phyloP scores from a whole-genome alignment of 2,329 filamentous ascomycete species.

The Fusarium sp. region DNA sequence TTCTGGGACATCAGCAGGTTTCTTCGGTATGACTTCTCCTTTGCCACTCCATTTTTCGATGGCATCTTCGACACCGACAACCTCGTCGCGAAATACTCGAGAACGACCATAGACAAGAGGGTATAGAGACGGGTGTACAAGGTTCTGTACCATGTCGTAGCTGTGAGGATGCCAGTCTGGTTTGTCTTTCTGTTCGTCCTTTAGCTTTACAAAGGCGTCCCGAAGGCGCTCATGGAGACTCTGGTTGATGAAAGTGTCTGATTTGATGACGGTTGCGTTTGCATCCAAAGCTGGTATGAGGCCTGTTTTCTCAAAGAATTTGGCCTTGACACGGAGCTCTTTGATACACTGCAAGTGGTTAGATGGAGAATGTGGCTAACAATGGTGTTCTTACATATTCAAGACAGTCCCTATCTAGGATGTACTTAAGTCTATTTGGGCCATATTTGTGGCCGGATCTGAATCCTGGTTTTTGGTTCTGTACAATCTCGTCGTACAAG shows the following conservation, averaged over 20 bases:
- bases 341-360: slow-evolving; percentile 17
- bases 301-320: slow-evolving; percentile 48
- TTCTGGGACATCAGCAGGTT: slow-evolving; percentile 34
- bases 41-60: slow-evolving; percentile 34
- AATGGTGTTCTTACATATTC: slow-evolving; percentile 20
- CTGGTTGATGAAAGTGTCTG: slow-evolving; percentile 25
- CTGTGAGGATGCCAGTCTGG: slow-evolving; percentile 30
- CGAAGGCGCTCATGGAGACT: slow-evolving; percentile 16
- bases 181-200: slow-evolving; percentile 20
- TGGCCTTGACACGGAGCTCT: slow-evolving; percentile 59
- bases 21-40: slow-evolving; percentile 26
- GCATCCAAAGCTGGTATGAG: slow-evolving; percentile 47
- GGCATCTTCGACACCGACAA: slow-evolving; percentile 38
- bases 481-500: slow-evolving; percentile 12
- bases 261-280: slow-evolving; percentile 31
- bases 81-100: slow-evolving; percentile 48
- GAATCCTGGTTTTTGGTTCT: accelerated
- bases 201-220: slow-evolving; percentile 25
- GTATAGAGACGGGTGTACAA: slow-evolving; percentile 32
- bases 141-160: slow-evolving; percentile 4
- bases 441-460: accelerated
- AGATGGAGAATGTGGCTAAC: not conserved
- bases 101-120: slow-evolving; percentile 37
- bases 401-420: slow-evolving; percentile 21
- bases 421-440: not conserved